Percentiles rank a stretch among this genome's conserved stretches.
These are phyloP conservation scores for Nissolia schottii DNA, from an alignment of 306 rosid species.

Conservation along the genomic window DNA sequence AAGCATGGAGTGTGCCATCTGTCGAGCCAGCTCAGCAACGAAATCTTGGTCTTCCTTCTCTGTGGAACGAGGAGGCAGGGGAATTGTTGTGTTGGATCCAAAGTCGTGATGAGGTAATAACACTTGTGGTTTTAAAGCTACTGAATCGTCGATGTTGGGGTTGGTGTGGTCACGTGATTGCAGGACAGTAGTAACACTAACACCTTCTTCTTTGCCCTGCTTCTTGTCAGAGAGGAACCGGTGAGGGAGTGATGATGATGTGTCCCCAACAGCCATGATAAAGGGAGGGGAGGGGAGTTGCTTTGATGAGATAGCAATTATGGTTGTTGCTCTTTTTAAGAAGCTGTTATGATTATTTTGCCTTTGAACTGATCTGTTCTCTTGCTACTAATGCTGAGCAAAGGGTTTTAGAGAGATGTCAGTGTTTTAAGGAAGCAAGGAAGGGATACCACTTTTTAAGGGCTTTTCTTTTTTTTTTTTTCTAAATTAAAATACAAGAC, in stretches of 20 bases:
- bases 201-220: neutral
- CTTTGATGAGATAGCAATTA: constrained; percentile 8
- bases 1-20: constrained; percentile 51
- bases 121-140: neutral
- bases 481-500: too few relatives aligned
- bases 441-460: neutral
- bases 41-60: constrained; percentile 32
- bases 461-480: too few relatives aligned
- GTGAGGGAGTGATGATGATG: constrained; percentile 25
- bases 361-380: neutral
- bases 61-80: neutral
- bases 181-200: neutral
- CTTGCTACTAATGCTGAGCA: neutral
- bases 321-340: neutral
- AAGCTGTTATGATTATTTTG: neutral
- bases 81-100: neutral
- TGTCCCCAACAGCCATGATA: constrained; percentile 47
- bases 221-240: constrained; percentile 13
- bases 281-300: neutral
- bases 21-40: constrained; percentile 44
- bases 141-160: neutral
- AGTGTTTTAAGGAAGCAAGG: neutral
- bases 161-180: neutral
- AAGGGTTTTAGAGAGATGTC: neutral
- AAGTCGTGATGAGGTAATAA: neutral